Conservation (phyloP, 257 asterid genomes). For the Agastache rugosa region DNA sequence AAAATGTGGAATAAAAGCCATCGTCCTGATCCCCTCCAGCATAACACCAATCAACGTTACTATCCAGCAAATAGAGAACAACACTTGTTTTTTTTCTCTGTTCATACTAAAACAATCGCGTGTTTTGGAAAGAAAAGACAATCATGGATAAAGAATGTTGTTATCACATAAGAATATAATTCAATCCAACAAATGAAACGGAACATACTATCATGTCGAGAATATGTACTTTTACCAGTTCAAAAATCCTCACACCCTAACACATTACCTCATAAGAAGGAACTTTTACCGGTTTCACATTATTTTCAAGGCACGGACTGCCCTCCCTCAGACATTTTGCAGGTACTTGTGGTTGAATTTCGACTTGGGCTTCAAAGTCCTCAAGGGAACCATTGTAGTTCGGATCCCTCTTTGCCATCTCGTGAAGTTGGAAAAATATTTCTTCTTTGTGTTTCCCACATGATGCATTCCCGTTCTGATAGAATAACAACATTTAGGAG, state of each 20-base stretch:
- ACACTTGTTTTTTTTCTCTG: conserved; percentile 13
- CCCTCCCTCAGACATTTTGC: conserved; percentile 43
- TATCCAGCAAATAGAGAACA: conserved; percentile 50
- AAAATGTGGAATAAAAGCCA: too few relatives aligned
- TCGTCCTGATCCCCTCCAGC: conserved; percentile 49
- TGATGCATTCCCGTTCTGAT: conserved; percentile 82
- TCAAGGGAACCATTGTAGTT: conserved; percentile 52
- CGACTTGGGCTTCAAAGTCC: too few relatives aligned
- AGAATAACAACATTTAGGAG: conserved; percentile 31
- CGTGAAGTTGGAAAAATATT: conserved; percentile 75
- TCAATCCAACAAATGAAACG: too few relatives aligned
- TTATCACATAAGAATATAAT: too few relatives aligned
- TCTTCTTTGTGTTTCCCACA: conserved; percentile 90
- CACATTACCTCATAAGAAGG: conserved; percentile 60
- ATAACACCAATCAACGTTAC: conserved; percentile 46
- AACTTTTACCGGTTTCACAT: conserved; percentile 42
- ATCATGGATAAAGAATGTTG: too few relatives aligned
- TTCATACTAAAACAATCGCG: not conserved
- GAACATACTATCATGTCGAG: not conserved
- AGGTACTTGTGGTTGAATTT: conserved; percentile 43
- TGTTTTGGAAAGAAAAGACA: too few relatives aligned
- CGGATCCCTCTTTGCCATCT: conserved; percentile 70
- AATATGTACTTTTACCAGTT: not conserved
- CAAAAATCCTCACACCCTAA: not conserved
- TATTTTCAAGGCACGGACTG: conserved; percentile 38